A percentile compares a stretch with the other conserved stretches of the same genome.
These are phyloP conservation scores for Termitomyces sp. DNA, from an alignment of 768 basidiomycete species.

Conservation along the genomic window DNA sequence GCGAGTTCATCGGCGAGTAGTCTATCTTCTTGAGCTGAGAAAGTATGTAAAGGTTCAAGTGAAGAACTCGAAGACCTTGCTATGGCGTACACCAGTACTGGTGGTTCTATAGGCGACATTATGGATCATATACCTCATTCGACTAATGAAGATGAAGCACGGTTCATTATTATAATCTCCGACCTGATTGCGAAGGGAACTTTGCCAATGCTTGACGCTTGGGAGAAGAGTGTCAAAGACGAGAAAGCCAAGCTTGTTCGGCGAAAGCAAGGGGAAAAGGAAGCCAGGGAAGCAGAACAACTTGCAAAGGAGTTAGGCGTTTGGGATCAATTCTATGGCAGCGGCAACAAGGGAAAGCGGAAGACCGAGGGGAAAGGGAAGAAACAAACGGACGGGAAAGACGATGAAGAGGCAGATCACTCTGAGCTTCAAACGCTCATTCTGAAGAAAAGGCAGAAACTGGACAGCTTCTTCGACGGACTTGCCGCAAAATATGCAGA, in stretches of 20 bases:
- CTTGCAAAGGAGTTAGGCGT: conserved; percentile 85
- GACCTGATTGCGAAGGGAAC: conserved; percentile 56
- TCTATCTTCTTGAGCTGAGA: not conserved
- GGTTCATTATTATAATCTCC: conserved; percentile 69
- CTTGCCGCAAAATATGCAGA: conserved; percentile 72
- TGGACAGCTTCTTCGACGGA: conserved; percentile 67
- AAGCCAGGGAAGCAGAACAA: conserved; percentile 79
- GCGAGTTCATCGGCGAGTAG: conserved; percentile 29
- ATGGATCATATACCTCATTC: conserved; percentile 87
- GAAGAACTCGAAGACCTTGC: conserved; percentile 84
- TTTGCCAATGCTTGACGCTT: conserved; percentile 49
- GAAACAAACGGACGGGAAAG: conserved; percentile 20
- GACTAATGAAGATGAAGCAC: conserved; percentile 75
- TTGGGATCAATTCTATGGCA: conserved; percentile 91
- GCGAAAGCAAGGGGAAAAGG: conserved; percentile 68
- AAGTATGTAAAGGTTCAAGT: conserved; percentile 53
- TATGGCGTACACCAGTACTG: conserved; percentile 60
- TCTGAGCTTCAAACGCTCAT: conserved; percentile 79
- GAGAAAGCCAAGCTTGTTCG: conserved; percentile 73
- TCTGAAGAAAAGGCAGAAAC: conserved; percentile 61
- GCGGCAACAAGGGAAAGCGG: conserved; percentile 58
- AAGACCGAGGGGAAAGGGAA: conserved; percentile 51
- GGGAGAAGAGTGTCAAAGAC: conserved; percentile 72
- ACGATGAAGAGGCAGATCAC: conserved; percentile 48
- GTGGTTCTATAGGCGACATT: conserved; percentile 76